Conservation (phyloP, 23 red algal species). For the Gracilariopsis chorda region DNA sequence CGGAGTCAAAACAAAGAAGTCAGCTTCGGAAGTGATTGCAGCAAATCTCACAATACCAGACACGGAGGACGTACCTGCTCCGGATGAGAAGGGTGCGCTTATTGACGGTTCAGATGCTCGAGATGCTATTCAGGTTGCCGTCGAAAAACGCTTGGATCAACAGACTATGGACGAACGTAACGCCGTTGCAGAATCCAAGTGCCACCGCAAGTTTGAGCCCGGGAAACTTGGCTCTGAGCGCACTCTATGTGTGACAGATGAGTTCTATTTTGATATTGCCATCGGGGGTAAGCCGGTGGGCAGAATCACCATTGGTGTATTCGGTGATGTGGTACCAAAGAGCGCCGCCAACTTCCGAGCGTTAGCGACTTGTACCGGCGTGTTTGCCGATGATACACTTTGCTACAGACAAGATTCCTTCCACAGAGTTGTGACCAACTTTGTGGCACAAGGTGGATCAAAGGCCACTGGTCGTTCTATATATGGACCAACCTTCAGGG, state of each 20-base stretch:
- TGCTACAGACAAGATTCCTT: conserved; percentile 72
- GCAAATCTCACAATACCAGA: background rate
- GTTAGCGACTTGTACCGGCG: conserved; percentile 72
- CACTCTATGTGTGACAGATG: conserved; percentile 63
- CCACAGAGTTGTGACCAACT: conserved; percentile 77
- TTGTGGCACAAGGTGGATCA: conserved; percentile 80
- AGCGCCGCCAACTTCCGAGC: conserved; percentile 76
- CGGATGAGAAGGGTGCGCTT: conserved; percentile 32
- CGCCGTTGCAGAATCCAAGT: background rate
- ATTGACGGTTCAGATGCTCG: conserved; percentile 32
- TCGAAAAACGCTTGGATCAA: background rate
- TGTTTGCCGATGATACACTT: conserved; percentile 44
- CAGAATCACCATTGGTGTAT: conserved; percentile 69
- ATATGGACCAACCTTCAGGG: conserved; percentile 61
- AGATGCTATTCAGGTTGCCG: background rate
- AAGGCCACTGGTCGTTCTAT: conserved; percentile 69
- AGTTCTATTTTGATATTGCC: conserved; percentile 76
- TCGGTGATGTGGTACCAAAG: conserved; percentile 80
- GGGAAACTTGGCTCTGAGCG: conserved; percentile 50
- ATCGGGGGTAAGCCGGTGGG: conserved; percentile 31
- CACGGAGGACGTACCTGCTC: background rate
- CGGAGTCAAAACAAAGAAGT: background rate
- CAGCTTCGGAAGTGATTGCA: background rate
- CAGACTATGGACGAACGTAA: background rate
- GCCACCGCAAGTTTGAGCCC: conserved; percentile 52